A percentile compares a stretch with the other conserved stretches of the same genome.
phyloP scores from a whole-genome alignment of 176 grass and related monocot genomes.

The Eleusine indica region DNA sequence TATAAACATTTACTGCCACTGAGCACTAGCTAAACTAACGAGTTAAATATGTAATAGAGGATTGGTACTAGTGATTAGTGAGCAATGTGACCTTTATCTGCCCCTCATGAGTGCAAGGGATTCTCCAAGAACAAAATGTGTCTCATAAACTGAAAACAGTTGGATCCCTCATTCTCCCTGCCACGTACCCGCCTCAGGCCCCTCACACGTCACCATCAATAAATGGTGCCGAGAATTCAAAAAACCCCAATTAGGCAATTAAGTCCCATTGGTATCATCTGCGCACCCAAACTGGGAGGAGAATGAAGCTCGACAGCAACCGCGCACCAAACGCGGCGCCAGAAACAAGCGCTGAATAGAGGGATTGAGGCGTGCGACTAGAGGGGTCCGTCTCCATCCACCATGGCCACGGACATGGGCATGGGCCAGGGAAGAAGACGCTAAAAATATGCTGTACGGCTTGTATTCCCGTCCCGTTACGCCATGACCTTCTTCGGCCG shows the following conservation, averaged over 20 bases:
- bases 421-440: not conserved
- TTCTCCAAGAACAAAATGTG: not conserved
- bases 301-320: slow-evolving; percentile 22
- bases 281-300: not conserved
- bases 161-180: not conserved
- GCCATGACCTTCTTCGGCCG: not conserved
- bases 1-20: not conserved
- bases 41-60: not conserved
- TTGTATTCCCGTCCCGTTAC: not conserved
- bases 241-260: not conserved
- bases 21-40: not conserved
- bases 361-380: not conserved
- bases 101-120: not conserved
- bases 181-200: not conserved
- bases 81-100: not conserved
- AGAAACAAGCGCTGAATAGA: not conserved
- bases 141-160: not conserved
- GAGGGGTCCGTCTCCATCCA: slow-evolving; percentile 20
- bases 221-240: not conserved
- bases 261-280: not conserved
- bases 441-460: not conserved
- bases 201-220: not conserved
- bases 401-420: not conserved
- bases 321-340: not conserved
- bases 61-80: not conserved